Conservation (phyloP, 495 filamentous ascomycete species). For the Parmelia sp. region DNA sequence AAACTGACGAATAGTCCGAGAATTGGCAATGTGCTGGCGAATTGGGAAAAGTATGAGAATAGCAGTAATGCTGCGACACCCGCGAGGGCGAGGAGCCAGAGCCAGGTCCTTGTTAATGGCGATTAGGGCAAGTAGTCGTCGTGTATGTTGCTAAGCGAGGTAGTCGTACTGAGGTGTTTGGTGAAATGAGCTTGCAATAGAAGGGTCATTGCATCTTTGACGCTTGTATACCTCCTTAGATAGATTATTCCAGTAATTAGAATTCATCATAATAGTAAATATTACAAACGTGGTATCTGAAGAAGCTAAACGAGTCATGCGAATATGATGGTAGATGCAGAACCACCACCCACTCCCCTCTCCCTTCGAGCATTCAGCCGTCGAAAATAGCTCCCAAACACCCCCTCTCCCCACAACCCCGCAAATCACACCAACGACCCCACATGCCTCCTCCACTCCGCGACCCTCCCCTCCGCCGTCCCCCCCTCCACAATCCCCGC, state of each 20-base stretch:
- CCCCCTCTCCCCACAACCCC: not conserved
- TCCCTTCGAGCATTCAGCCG: too few species aligned
- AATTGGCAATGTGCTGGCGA: constrained; percentile 84
- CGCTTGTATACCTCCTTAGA: not conserved
- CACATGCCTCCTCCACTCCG: constrained; percentile 27
- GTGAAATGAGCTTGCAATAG: not conserved
- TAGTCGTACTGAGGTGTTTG: not conserved
- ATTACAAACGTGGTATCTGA: not conserved
- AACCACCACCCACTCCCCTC: too few species aligned
- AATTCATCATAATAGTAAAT: not conserved
- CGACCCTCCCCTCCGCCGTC: constrained; percentile 20
- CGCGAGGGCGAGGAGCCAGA: constrained; percentile 13
- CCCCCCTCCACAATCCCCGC: constrained; percentile 19
- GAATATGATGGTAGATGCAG: too few species aligned
- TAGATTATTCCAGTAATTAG: not conserved
- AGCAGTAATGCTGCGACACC: constrained; percentile 31
- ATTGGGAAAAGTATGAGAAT: constrained; percentile 66
- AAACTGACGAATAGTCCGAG: constrained; percentile 84
- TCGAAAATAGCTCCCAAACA: not conserved
- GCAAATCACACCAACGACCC: constrained; percentile 1
- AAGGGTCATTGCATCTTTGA: not conserved
- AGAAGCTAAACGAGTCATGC: not conserved
- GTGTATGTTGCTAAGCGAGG: not conserved
- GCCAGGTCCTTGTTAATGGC: constrained; percentile 15
- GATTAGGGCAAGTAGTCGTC: not conserved